Base-by-base conservation (phyloP, 176 grass and related monocot genomes). In the Luzula sylvatica region DNA sequence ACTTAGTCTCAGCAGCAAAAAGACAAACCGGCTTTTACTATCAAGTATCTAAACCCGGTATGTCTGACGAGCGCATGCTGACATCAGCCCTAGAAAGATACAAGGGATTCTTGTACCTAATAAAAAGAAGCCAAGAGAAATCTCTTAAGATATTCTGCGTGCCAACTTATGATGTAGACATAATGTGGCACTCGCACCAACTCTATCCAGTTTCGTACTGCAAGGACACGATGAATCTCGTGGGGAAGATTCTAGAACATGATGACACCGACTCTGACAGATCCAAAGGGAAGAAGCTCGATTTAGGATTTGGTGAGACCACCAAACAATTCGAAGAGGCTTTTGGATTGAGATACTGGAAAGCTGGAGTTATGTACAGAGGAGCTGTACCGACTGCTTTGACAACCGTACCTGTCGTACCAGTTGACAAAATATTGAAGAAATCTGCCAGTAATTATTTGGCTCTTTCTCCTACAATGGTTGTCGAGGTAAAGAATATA, bases 111-210 rank as follows among this genome's bases (percentile, higher is more conserved):
- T 44, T 94, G 23, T 69, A 87, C 69, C 50, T 94, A 65, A 94
- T 87, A 68, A 87, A 77, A 56, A 50, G 48, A 27, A 83, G 83
- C 71, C 71, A 65, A 19, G 79, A 94, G n/a, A 87, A 74, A 59
- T 67, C 71, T 64, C 12, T 68, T 38, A 69, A 77, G n/a, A n/a
- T n/a, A 18, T 94, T 94, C 47, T 53, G 75, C 22, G 88, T 94
- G 58, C 83, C 88, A 11, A 87, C 82, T 35, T 87, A 94, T 13
- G 88, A 94, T 20, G 70, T 94, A 20, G 82, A 83, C 70, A 65
- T 94, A 19, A 83, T 94, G 26, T 94, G 88, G 88, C 88, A 94
- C 65, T 75, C 82, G 53, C 88, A 94, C 53, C 82, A 83, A 53
- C 35, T 87, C 26, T 66, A 82, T 74, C 69, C 88, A 50, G 67